Evolutionary conservation across 2,329 filamentous ascomycete species (phyloP).

Genomic region (Fusarium denticulatum): DNA sequence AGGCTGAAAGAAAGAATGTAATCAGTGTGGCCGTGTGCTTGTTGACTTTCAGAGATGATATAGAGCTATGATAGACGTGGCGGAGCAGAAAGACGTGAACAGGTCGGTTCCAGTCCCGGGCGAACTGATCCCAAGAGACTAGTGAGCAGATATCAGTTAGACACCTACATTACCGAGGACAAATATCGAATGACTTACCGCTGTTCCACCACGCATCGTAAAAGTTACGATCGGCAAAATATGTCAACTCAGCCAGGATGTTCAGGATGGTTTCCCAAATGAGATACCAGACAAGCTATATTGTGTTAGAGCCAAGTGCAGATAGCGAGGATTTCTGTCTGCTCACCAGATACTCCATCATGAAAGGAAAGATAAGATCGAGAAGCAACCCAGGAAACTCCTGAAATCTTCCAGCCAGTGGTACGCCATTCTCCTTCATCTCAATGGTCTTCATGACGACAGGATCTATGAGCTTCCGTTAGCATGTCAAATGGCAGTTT

Average conservation of each 20-base stretch:
- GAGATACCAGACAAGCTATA: constrained; percentile 76
- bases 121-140: constrained; percentile 79
- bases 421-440: constrained; percentile 73
- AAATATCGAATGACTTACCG: constrained; percentile 46
- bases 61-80: constrained; percentile 82
- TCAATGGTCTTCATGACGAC: constrained; percentile 73
- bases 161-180: not conserved
- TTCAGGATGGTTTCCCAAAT: constrained; percentile 84
- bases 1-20: constrained; percentile 77
- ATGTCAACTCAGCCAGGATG: constrained; percentile 78
- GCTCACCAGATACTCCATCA: constrained; percentile 75
- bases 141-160: not conserved
- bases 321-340: not conserved
- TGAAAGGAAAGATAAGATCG: constrained; percentile 80
- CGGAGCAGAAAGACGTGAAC: constrained; percentile 81
- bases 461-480: constrained; percentile 59
- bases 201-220: constrained; percentile 73
- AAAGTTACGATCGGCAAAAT: constrained; percentile 81
- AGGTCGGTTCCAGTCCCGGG: constrained; percentile 80
- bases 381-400: constrained; percentile 80
- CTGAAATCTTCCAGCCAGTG: constrained; percentile 67
- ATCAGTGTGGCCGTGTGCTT: constrained; percentile 78
- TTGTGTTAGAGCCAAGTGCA: constrained; percentile 2
- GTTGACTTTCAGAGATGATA: constrained; percentile 76
- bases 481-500: not conserved